Conservation (phyloP, 163 green algal species). For the Chlamydomonas reinhardtii region DNA sequence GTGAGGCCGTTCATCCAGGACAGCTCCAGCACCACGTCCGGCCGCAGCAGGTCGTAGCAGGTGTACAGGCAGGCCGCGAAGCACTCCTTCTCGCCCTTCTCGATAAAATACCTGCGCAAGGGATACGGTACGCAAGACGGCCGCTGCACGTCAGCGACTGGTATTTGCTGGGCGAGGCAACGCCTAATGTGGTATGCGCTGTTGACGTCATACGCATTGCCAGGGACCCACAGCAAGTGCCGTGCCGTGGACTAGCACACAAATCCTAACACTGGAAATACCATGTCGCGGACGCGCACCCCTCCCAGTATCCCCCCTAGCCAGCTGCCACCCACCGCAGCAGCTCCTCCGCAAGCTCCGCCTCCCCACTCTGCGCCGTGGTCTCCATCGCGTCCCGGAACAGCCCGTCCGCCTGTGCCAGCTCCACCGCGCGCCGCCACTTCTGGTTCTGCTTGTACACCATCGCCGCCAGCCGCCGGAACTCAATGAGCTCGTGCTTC, state of each 20-base stretch:
- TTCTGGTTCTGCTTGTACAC: conserved; percentile 97
- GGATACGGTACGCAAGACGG: too few relatives aligned
- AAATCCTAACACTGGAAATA: too few relatives aligned
- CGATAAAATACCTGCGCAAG: conserved; percentile 58
- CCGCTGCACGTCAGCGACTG: too few relatives aligned
- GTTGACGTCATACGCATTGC: too few relatives aligned
- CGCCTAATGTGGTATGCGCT: too few relatives aligned
- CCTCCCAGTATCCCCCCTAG: too few relatives aligned
- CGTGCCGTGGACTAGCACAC: too few relatives aligned
- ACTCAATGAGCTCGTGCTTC: conserved; percentile 97
- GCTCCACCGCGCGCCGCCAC: conserved; percentile 90
- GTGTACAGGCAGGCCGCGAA: conserved; percentile 96
- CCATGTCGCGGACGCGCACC: too few relatives aligned
- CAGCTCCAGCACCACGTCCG: conserved; percentile 96
- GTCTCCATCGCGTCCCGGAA: conserved; percentile 98
- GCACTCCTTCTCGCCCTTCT: conserved; percentile 84
- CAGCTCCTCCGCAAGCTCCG: conserved; percentile 95
- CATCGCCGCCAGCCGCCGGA: conserved; percentile 90
- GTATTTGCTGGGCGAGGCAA: too few relatives aligned
- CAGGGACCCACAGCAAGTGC: too few relatives aligned
- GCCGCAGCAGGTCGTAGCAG: conserved; percentile 97
- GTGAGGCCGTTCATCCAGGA: conserved; percentile 96
- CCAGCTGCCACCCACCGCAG: conserved; percentile 80
- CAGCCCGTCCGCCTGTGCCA: conserved; percentile 91
- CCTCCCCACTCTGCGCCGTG: conserved; percentile 83